Conservation (phyloP, 73 alveolate genomes). For the Symbiodinium natans region DNA sequence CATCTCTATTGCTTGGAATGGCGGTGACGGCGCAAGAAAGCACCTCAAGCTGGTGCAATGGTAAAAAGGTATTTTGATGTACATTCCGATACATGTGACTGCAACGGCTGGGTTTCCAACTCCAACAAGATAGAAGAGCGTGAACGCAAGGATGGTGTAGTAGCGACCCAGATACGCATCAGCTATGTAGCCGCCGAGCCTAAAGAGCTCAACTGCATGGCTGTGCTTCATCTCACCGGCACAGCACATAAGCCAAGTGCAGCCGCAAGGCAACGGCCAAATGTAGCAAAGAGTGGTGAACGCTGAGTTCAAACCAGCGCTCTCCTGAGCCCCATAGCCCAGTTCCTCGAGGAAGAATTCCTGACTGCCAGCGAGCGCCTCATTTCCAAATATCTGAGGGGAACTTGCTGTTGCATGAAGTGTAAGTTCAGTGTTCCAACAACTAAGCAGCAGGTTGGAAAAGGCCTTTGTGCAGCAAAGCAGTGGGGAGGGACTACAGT, state of each 20-base stretch:
- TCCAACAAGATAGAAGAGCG: conserved; percentile 39
- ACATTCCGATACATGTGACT: neutral
- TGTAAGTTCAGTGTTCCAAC: no score
- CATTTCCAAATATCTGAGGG: no score
- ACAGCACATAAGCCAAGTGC: neutral
- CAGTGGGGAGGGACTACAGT: no score
- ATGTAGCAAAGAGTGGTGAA: conserved; percentile 89
- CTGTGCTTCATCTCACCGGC: no score
- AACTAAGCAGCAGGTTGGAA: no score
- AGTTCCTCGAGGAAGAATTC: conserved; percentile 74
- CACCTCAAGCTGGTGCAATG: conserved; percentile 2
- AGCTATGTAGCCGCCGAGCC: conserved; percentile 85
- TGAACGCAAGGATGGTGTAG: conserved; percentile 49
- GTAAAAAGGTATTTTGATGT: no score
- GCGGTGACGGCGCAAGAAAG: conserved; percentile 56
- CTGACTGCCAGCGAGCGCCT: conserved; percentile 89
- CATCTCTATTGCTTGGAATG: conserved; percentile 13
- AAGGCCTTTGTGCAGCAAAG: no score
- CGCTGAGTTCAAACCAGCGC: conserved; percentile 12
- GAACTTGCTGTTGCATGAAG: no score
- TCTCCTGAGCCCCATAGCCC: conserved; percentile 81
- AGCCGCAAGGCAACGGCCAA: conserved; percentile 55
- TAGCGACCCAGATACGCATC: conserved; percentile 67
- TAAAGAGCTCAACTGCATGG: neutral
- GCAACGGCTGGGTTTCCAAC: neutral